Percentiles rank a stretch among this genome's conserved stretches.
Conservation (phyloP, 257 asterid genomes). For the Solanum chaucha region DNA sequence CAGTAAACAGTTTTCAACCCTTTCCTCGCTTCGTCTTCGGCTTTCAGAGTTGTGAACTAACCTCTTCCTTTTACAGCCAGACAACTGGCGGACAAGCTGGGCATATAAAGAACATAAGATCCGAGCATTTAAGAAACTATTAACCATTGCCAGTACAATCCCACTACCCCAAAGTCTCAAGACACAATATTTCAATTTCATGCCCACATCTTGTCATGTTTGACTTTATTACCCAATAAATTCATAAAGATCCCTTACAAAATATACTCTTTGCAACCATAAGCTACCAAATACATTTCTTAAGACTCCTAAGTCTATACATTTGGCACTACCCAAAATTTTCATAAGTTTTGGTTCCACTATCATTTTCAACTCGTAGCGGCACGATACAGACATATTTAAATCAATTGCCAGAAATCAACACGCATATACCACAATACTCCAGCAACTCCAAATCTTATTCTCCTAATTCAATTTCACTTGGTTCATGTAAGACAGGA, state of each 20-base stretch:
- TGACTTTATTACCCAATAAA: neutral
- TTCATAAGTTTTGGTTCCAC: neutral
- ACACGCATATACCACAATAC: neutral
- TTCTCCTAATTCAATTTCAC: neutral
- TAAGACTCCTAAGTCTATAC: neutral
- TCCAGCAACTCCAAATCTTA: neutral
- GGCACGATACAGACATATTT: neutral
- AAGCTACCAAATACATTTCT: neutral
- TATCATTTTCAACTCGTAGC: neutral
- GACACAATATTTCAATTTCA: neutral
- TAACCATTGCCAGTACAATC: neutral
- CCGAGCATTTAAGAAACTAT: neutral
- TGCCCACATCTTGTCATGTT: neutral
- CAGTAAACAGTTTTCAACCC: neutral
- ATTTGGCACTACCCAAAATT: neutral
- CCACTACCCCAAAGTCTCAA: neutral
- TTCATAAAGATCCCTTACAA: neutral
- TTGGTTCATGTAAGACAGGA: neutral
- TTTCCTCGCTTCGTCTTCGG: neutral
- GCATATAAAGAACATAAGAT: too few relatives aligned
- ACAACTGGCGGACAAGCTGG: too few relatives aligned
- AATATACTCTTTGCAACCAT: neutral
- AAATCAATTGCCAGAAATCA: neutral
- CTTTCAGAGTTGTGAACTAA: too few relatives aligned
- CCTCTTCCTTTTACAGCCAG: too few relatives aligned